A percentile compares a stretch with the other conserved stretches of the same genome.
These are phyloP conservation scores for Eutypella sp. DNA, from an alignment of 2,329 filamentous ascomycete species.

Conservation along the genomic window DNA sequence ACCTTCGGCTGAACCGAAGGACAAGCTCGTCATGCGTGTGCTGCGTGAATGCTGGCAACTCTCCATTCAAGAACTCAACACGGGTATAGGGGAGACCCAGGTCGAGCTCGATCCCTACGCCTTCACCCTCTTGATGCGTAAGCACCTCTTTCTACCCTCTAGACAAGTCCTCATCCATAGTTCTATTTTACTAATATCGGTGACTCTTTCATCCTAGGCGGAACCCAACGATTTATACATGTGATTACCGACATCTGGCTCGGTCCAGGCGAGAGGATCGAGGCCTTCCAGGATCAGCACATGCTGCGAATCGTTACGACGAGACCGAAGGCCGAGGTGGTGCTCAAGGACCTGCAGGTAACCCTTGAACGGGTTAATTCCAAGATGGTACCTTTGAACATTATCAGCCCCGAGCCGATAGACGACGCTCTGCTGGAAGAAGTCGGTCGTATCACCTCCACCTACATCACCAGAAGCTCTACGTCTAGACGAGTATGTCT, in stretches of 20 bases:
- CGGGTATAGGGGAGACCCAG: constrained; percentile 35
- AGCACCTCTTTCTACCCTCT: constrained; percentile 11
- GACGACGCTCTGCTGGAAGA: constrained; percentile 27
- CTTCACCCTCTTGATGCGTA: constrained; percentile 43
- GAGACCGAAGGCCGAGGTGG: constrained; percentile 28
- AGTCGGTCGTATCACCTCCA: constrained; percentile 34
- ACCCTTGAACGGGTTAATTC: constrained; percentile 23
- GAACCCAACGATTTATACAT: constrained; percentile 30
- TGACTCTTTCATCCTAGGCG: constrained; percentile 24
- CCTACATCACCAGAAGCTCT: constrained; percentile 15
- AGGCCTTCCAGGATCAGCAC: constrained; percentile 23
- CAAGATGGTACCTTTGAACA: constrained; percentile 17
- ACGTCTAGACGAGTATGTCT: constrained; percentile 17
- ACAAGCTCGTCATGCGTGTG: constrained; percentile 35
- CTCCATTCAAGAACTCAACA: constrained; percentile 40
- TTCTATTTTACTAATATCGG: neutral
- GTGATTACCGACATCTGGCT: constrained; percentile 25
- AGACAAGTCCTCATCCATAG: constrained; percentile 13
- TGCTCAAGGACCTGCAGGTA: constrained; percentile 30
- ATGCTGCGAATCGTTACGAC: constrained; percentile 32
- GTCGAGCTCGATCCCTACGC: constrained; percentile 35
- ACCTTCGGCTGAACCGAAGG: constrained; percentile 31
- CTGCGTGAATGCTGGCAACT: constrained; percentile 47
- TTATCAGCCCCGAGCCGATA: constrained; percentile 19
- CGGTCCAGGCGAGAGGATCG: constrained; percentile 33